Percentiles rank a stretch among this genome's conserved stretches.
These are phyloP conservation scores for Coemansia sp. DNA, from an alignment of 192 early-diverging fungal species.

Conservation along the genomic window DNA sequence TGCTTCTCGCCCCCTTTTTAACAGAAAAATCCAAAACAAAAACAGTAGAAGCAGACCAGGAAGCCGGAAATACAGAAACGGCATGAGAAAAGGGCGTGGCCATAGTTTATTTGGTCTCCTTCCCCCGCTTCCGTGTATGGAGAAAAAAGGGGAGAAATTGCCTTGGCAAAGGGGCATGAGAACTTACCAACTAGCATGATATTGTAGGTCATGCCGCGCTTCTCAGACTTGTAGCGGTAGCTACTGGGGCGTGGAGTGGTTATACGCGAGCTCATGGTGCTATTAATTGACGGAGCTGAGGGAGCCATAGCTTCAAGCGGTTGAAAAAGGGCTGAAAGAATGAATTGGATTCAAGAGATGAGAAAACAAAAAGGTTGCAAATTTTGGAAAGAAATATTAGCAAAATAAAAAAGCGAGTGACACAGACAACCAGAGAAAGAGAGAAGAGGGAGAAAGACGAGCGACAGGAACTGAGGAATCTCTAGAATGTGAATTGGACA, in stretches of 20 bases:
- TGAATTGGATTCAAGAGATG: conserved; percentile 10
- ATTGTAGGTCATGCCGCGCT: conserved; percentile 97
- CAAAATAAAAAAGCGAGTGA: not conserved
- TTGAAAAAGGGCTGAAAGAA: not conserved
- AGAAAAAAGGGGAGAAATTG: not conserved
- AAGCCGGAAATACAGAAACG: no score
- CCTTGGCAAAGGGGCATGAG: not conserved
- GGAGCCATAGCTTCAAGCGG: conserved; percentile 33
- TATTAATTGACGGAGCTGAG: conserved; percentile 55
- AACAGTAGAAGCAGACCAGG: not conserved
- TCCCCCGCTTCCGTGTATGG: not conserved
- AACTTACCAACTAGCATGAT: conserved; percentile 94
- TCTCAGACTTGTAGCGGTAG: conserved; percentile 87
- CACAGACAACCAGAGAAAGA: not conserved
- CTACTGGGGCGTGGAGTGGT: conserved; percentile 56
- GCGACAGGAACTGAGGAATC: not conserved
- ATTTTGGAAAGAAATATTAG: not conserved
- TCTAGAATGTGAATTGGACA: not conserved
- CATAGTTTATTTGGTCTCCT: no score
- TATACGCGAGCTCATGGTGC: conserved; percentile 48
- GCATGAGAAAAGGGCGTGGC: no score
- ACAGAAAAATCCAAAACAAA: not conserved
- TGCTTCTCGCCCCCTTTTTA: not conserved
- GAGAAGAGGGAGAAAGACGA: not conserved
- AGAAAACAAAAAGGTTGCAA: not conserved